Conservation (phyloP, 257 asterid genomes). For the Solanum okadae region DNA sequence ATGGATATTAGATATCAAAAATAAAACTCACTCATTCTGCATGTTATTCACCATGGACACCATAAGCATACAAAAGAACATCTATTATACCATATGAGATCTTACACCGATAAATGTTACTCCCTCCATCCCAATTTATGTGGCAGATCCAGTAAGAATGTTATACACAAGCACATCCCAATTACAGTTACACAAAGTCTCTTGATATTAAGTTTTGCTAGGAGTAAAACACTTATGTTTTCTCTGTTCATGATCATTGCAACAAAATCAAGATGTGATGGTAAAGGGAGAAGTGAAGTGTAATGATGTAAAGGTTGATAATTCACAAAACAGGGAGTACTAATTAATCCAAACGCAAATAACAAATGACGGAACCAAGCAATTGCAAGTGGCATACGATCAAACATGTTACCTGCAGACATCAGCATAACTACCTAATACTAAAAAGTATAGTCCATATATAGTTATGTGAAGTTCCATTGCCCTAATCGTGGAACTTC, state of each 20-base stretch:
- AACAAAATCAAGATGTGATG: neutral
- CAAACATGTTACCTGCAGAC: neutral
- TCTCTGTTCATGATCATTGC: neutral
- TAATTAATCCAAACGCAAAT: neutral
- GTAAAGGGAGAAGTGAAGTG: neutral
- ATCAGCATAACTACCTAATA: neutral
- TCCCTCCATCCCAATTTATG: neutral
- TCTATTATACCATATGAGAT: neutral
- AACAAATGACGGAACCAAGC: neutral
- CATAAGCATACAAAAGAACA: neutral
- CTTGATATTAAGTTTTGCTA: neutral
- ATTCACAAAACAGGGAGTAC: neutral
- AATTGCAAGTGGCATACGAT: neutral
- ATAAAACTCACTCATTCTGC: neutral
- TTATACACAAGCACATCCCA: neutral
- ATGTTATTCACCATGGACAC: neutral
- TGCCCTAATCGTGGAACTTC: neutral
- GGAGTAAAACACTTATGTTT: neutral
- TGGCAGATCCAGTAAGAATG: neutral
- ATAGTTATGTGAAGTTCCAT: neutral
- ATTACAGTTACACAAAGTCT: neutral
- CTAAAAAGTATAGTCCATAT: neutral
- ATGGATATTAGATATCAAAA: neutral
- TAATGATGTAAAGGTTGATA: neutral
- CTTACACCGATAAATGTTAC: neutral